Evolutionary conservation across 345 rosid species (phyloP).

Genomic region (Gossypium raimondii): DNA sequence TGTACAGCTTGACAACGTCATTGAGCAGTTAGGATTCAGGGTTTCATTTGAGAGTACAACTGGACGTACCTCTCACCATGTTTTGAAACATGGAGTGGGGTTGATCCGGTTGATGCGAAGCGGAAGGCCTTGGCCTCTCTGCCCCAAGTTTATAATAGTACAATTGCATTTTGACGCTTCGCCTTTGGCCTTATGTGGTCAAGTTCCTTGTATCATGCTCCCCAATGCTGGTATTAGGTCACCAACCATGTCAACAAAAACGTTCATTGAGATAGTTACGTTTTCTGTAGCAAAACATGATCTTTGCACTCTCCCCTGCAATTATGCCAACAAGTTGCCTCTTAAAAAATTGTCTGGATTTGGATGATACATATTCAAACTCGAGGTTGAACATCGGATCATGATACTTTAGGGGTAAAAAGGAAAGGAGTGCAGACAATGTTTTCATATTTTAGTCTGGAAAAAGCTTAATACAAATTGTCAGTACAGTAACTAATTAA

Average conservation of each 20-base stretch:
- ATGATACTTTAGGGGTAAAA: too few relatives aligned
- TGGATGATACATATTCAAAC: background rate
- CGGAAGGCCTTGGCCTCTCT: too few relatives aligned
- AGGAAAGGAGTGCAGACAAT: background rate
- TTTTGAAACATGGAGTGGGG: background rate
- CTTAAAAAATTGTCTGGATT: background rate
- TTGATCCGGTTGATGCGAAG: background rate
- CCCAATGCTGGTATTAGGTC: background rate
- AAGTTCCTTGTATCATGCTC: background rate
- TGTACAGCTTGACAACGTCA: too few relatives aligned
- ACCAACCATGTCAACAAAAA: background rate
- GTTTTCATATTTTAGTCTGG: background rate
- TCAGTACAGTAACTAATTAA: background rate
- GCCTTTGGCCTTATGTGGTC: background rate
- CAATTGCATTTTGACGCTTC: too few relatives aligned
- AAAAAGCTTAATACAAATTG: background rate
- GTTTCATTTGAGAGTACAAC: too few relatives aligned
- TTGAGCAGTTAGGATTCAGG: background rate
- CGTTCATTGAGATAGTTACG: background rate
- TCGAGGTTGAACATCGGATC: too few relatives aligned
- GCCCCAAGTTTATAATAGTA: too few relatives aligned
- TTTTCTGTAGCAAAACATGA: background rate
- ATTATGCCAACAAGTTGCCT: conserved; percentile 16
- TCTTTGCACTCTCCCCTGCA: conserved; percentile 10
- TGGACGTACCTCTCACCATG: background rate